phyloP scores from a whole-genome alignment of 2,329 filamentous ascomycete genomes.

The Botryotinia convoluta region DNA sequence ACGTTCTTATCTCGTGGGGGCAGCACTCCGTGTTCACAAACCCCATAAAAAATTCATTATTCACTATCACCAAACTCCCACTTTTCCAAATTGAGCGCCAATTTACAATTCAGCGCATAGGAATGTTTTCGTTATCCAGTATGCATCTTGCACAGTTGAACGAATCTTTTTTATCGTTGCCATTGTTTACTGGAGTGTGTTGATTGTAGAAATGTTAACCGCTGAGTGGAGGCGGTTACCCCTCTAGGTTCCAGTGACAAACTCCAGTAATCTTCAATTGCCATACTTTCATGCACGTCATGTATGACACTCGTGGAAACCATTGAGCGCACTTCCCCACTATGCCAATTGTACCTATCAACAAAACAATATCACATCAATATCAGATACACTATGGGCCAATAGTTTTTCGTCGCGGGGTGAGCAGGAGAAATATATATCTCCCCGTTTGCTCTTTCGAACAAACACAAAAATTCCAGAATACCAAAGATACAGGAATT shows the following conservation, averaged over 20 bases:
- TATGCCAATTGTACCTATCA: conserved; percentile 17
- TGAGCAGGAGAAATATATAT: conserved; percentile 9
- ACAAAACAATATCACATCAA: conserved; percentile 14
- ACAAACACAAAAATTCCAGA: background rate
- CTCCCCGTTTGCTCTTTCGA: background rate
- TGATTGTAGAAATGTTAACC: background rate
- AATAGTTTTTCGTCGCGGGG: background rate
- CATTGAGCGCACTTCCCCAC: conserved; percentile 19
- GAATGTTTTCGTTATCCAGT: background rate
- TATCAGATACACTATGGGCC: background rate
- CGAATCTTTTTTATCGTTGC: background rate
- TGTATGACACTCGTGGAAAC: conserved; percentile 15
- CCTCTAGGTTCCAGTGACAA: background rate
- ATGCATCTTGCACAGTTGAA: conserved; percentile 13
- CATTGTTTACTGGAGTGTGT: conserved; percentile 3
- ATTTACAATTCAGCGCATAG: conserved; percentile 9
- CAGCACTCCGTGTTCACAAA: conserved; percentile 4
- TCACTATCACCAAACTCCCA: background rate
- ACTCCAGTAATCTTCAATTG: conserved; percentile 16
- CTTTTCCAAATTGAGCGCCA: conserved; percentile 2
- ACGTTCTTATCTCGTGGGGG: background rate
- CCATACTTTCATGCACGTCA: conserved; percentile 20
- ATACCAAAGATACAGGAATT: background rate
- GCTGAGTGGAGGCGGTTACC: conserved; percentile 16
- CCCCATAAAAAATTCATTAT: conserved; percentile 2